Evolutionary conservation across 2,329 filamentous ascomycete species (phyloP), one percentile per base, ranked within the genome.

Genomic region (Fusarium neocosmosporiellum): DNA sequence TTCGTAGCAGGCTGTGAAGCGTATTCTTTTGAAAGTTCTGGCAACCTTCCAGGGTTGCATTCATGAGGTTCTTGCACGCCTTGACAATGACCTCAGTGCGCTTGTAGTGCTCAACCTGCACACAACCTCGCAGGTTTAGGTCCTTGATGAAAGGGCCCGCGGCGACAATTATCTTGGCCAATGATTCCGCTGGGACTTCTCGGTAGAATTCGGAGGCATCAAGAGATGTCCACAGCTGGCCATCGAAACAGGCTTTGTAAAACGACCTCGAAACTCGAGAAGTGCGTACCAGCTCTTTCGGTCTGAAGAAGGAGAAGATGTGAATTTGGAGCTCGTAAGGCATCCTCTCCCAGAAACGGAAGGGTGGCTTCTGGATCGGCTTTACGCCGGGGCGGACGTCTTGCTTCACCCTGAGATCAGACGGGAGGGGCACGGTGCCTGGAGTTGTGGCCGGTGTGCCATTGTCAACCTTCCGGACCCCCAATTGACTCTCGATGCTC

Each of bases 91-190:
- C 91, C 71, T 95, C 91, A 18, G 91, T 89, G 50, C 90, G 88
- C 87, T 95, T 95, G 78, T 93, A 92, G 77, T 97, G 93, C 72
- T 94, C 89, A 59, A 98, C 88, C 80, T 98, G 96, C 36, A 97
- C 89, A 80, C 96, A 99, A 29, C 96, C 96, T 75, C 96, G 87
- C 4, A 99, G 87, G 78, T 98, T 98, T 63, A 99, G 87, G 76
- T 98, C 91, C 75, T 93, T 93, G 62, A 98, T 91, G 77, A 98
- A 99, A 0, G 96, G 94, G 0, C 96, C 96, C 2, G 95, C 94
- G 5, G 91, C 88, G 1, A 91, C 90, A 78, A 98, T 95, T 70
- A 98, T 95, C 78, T 93, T 94, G 64, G 95, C 90, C 55, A 99
- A 84, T 1, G 94, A 93, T 71, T 94, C 91, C 24, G 93, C 93